phyloP scores from a whole-genome alignment of 148 eudicot species.

The Camellia granthamiana region DNA sequence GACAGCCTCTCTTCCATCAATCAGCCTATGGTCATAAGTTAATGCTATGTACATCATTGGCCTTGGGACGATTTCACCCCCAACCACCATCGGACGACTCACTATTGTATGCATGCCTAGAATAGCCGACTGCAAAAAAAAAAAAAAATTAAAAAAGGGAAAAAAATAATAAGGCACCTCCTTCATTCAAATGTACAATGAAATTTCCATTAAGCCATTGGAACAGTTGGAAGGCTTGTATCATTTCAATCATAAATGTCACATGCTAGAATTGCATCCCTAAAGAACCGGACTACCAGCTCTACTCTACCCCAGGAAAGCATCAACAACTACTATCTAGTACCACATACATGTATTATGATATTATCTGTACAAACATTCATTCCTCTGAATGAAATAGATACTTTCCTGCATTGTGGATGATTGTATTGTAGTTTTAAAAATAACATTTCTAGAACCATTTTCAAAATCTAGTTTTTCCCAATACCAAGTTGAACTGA shows the following conservation, averaged over 20 bases:
- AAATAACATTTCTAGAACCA: background rate
- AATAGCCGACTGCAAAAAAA: constrained; percentile 43
- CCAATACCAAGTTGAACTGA: background rate
- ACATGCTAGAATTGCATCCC: background rate
- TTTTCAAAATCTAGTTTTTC: background rate
- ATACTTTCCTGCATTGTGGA: background rate
- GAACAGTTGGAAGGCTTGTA: background rate
- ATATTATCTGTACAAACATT: background rate
- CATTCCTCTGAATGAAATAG: too few relatives aligned
- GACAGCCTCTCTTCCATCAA: constrained; percentile 91
- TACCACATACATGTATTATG: too few relatives aligned
- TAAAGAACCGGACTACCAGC: background rate
- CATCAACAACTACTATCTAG: background rate
- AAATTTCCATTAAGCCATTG: too few relatives aligned
- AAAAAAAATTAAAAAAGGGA: background rate
- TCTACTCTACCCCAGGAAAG: background rate
- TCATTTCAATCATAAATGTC: background rate
- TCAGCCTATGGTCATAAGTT: constrained; percentile 84
- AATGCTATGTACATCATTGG: constrained; percentile 89
- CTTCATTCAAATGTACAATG: background rate
- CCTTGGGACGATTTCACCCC: constrained; percentile 58
- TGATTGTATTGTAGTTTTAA: background rate
- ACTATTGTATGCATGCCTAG: constrained; percentile 57
- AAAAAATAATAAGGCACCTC: background rate
- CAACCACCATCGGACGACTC: constrained; percentile 52